Percentiles rank a stretch among this genome's conserved stretches.
These are phyloP conservation scores for Marasmius sp. DNA, from an alignment of 1,284 basidiomycete species.

Conservation along the genomic window DNA sequence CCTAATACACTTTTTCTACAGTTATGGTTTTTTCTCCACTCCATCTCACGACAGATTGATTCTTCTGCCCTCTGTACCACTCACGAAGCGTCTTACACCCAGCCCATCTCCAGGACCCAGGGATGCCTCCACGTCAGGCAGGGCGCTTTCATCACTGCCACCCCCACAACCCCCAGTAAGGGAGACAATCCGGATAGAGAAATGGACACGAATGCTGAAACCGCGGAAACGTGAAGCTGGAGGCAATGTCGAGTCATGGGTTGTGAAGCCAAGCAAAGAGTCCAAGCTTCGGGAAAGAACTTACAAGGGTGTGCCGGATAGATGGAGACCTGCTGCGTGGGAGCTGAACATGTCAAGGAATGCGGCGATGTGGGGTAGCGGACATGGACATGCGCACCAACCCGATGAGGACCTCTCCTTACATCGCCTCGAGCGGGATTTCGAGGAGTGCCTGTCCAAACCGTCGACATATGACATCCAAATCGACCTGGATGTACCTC, in stretches of 20 bases:
- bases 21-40: conserved; percentile 84
- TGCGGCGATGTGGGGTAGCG: not conserved
- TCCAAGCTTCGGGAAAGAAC: conserved; percentile 69
- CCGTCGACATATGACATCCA: conserved; percentile 92
- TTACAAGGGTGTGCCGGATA: conserved; percentile 96
- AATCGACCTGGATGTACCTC: conserved; percentile 96
- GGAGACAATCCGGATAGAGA: conserved; percentile 73
- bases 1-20: conserved; percentile 31
- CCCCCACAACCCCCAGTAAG: conserved; percentile 49
- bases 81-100: conserved; percentile 59
- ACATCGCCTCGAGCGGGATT: conserved; percentile 49
- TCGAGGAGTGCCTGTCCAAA: conserved; percentile 67
- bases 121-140: conserved; percentile 36
- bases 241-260: conserved; percentile 78
- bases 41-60: conserved; percentile 80
- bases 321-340: conserved; percentile 95
- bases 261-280: conserved; percentile 61
- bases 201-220: conserved; percentile 88
- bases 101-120: conserved; percentile 41
- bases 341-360: conserved; percentile 59
- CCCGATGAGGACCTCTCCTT: conserved; percentile 40
- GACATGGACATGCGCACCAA: not conserved
- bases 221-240: conserved; percentile 69
- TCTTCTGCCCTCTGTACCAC: conserved; percentile 60
- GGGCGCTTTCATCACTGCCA: conserved; percentile 46